Conservation (phyloP, 164 flowering plant genomes). For the Aristolochia fimbriata region DNA sequence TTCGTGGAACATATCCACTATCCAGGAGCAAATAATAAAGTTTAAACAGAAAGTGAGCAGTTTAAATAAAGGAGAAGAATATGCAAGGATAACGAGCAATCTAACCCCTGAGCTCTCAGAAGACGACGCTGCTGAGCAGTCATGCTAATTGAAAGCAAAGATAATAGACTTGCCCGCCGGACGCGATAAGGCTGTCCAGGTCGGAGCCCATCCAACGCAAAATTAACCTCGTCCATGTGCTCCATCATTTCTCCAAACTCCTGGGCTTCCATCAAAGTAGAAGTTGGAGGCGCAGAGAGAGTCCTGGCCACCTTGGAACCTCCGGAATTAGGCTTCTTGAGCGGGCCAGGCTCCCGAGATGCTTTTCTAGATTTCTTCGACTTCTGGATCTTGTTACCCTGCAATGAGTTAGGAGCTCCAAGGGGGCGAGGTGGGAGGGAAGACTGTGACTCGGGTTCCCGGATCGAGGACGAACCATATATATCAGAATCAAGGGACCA, state of each 20-base stretch:
- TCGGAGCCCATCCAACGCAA: slow-evolving; percentile 81
- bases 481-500: slow-evolving; percentile 43
- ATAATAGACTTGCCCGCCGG: slow-evolving; percentile 64
- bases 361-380: slow-evolving; percentile 17
- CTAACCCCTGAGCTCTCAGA: slow-evolving; percentile 76
- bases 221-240: slow-evolving; percentile 85
- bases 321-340: neutral
- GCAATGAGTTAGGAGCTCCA: slow-evolving; percentile 5
- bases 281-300: slow-evolving; percentile 20
- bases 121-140: slow-evolving; percentile 61
- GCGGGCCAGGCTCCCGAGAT: neutral
- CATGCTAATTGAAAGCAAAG: slow-evolving; percentile 55
- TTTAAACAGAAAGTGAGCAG: too few relatives aligned
- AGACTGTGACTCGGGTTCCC: slow-evolving; percentile 2
- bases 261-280: slow-evolving; percentile 91
- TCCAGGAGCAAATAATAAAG: too few relatives aligned
- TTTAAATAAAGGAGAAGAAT: too few relatives aligned
- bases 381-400: slow-evolving; percentile 13
- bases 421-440: slow-evolving; percentile 12
- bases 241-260: slow-evolving; percentile 98
- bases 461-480: slow-evolving; percentile 12
- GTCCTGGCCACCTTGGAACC: slow-evolving; percentile 11
- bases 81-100: neutral
- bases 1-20: too few relatives aligned
- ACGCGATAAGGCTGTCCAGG: slow-evolving; percentile 55